Conservation (phyloP, 495 filamentous ascomycete species). For the Xylona heveae region DNA sequence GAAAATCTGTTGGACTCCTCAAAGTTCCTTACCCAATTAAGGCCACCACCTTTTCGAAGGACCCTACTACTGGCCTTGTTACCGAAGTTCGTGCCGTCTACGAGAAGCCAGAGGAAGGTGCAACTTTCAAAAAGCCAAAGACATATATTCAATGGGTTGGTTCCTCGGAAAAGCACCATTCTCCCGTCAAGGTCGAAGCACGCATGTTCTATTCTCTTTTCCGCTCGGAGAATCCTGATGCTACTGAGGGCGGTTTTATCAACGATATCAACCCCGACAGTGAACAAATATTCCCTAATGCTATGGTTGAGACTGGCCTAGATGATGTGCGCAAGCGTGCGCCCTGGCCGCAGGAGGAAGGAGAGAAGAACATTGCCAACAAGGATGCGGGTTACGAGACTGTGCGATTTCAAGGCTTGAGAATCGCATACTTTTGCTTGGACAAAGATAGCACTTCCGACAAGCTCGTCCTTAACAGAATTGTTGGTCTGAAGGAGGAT, state of each 20-base stretch:
- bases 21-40: constrained; percentile 68
- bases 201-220: constrained; percentile 71
- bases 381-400: constrained; percentile 41
- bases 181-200: constrained; percentile 53
- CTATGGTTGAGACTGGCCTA: constrained; percentile 70
- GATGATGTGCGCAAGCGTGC: constrained; percentile 51
- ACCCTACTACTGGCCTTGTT: constrained; percentile 42
- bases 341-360: constrained; percentile 65
- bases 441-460: constrained; percentile 48
- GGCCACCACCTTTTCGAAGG: constrained; percentile 54
- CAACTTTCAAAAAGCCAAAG: constrained; percentile 51
- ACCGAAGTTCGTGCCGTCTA: constrained; percentile 42
- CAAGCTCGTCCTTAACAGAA: constrained; percentile 70
- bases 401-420: constrained; percentile 81
- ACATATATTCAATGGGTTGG: constrained; percentile 85
- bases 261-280: constrained; percentile 72
- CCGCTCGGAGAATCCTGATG: constrained; percentile 57
- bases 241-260: constrained; percentile 50
- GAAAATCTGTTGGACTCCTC: constrained; percentile 72
- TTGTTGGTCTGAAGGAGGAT: constrained; percentile 87
- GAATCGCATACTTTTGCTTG: constrained; percentile 70
- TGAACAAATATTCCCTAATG: constrained; percentile 54
- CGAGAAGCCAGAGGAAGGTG: constrained; percentile 18
- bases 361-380: constrained; percentile 18
- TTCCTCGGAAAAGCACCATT: constrained; percentile 30